These are phyloP conservation scores for Byssoonygena ceratinophila DNA, from an alignment of 2,329 filamentous ascomycete species.

Conservation along the genomic window DNA sequence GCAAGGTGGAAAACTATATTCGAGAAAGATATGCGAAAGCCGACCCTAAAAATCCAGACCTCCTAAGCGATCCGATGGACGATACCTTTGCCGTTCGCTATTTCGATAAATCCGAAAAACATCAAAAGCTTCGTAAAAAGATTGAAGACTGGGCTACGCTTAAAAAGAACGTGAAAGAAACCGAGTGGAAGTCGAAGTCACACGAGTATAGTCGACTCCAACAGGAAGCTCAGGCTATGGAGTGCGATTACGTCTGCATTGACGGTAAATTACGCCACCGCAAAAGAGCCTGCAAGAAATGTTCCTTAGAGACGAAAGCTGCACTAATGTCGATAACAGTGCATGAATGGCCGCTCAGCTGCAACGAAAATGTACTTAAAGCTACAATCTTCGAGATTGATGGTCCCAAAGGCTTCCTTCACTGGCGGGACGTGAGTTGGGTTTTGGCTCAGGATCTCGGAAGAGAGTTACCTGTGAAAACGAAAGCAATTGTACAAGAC, in stretches of 20 bases:
- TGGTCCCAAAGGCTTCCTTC: slow-evolving; percentile 32
- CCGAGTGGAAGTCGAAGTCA: slow-evolving; percentile 17
- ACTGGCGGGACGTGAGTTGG: slow-evolving; percentile 43
- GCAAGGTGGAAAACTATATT: slow-evolving; percentile 42
- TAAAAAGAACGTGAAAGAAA: slow-evolving; percentile 30
- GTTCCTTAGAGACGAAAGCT: slow-evolving; percentile 26
- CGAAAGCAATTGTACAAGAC: not conserved
- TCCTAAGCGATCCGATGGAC: slow-evolving; percentile 31
- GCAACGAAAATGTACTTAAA: slow-evolving; percentile 25
- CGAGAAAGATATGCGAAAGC: slow-evolving; percentile 22
- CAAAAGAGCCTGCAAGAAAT: slow-evolving; percentile 24
- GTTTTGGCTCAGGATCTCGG: slow-evolving; percentile 19
- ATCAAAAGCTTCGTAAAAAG: slow-evolving; percentile 27
- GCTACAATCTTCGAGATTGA: slow-evolving; percentile 46
- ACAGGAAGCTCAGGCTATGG: slow-evolving; percentile 4
- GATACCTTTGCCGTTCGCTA: slow-evolving; percentile 41
- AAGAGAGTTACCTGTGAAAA: not conserved
- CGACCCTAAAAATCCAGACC: slow-evolving; percentile 18
- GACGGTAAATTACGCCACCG: slow-evolving; percentile 22
- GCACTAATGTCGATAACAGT: slow-evolving; percentile 36
- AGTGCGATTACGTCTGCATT: slow-evolving; percentile 11
- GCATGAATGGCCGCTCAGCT: slow-evolving; percentile 49
- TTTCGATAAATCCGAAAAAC: slow-evolving; percentile 36
- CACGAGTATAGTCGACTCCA: slow-evolving; percentile 25
- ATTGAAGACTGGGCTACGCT: slow-evolving; percentile 37